Base-by-base conservation (phyloP, 202 grass and related monocot genomes). In the Carex sylvatica region DNA sequence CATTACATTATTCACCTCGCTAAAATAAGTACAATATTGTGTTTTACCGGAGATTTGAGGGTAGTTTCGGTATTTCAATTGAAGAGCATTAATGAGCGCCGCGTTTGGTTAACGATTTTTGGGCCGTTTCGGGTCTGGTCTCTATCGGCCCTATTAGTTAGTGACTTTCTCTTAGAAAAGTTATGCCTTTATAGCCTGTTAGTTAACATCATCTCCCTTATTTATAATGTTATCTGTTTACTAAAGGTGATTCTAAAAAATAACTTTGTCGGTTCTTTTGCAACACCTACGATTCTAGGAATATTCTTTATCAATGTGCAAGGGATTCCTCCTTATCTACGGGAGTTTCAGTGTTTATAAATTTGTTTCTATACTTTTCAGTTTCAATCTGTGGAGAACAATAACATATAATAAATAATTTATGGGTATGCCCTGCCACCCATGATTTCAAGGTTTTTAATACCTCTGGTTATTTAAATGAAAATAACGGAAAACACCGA, bases 1-100 rank as follows among this genome's bases (percentile, higher is more conserved):
- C 38, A 31, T 82, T 69, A 82, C 80, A 31, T 4, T 47, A 36
- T 69, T 68, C 4, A 14, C 80, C 80, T 67, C 26, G 2, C 56
- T 80, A 30, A 30, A 46, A 44, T 26, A 26, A 42, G 22, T 47
- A 46, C 4, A 47, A 15, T 15, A 4, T 13, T n/a, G 10, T 56
- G 51, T 6, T 56, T 55, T 19, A 12, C 35, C 40, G 20, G 16
- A 38, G 11, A 80, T 26, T 9, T 7, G 4, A 47, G 78, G 78
- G 33, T 80, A 80, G 3, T 65, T 65, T 65, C 4, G 78, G 16
- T 60, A 80, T 63, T 26, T 7, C 5, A 36, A n/a, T 61, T 38
- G 1, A 19, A 42, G 19, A 61, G 26, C 40, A 4, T 73, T 53
- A 53, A 23, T 36, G 30, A 36, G 30, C 26, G 13, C 63, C 26